phyloP scores from a whole-genome alignment of 441 rosid species.

The Erysimum pusillum region DNA sequence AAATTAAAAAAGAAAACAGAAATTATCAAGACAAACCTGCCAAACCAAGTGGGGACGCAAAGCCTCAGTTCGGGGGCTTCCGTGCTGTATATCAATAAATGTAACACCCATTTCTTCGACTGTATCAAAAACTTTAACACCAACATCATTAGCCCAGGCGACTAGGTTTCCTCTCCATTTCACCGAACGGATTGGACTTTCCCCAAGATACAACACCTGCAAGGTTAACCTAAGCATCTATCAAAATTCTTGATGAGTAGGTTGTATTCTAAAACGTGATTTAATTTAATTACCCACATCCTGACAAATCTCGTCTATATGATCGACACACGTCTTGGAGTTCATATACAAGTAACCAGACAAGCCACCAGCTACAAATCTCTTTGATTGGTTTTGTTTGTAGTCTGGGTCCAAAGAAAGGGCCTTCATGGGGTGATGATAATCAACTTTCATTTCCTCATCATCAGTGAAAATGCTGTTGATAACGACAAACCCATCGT shows the following conservation, averaged over 20 bases:
- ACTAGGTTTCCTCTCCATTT: conserved; percentile 94
- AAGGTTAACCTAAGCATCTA: conserved; percentile 11
- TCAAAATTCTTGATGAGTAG: conserved; percentile 32
- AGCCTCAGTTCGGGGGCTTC: conserved; percentile 93
- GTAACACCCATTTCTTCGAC: conserved; percentile 91
- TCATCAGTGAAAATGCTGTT: conserved; percentile 92
- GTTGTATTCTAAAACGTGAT: conserved; percentile 2
- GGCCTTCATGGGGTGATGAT: conserved; percentile 99
- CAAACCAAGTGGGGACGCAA: conserved; percentile 97
- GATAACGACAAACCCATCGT: conserved; percentile 93
- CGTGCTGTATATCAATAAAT: conserved; percentile 91
- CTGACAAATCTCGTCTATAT: conserved; percentile 80
- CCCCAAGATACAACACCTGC: conserved; percentile 95
- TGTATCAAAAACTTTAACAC: conserved; percentile 97
- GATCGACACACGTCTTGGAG: conserved; percentile 92
- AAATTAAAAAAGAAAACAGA: neutral
- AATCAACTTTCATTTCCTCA: conserved; percentile 86
- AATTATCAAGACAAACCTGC: conserved; percentile 74
- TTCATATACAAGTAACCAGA: conserved; percentile 91
- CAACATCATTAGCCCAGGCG: conserved; percentile 99
- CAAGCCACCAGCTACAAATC: conserved; percentile 97
- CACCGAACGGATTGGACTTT: conserved; percentile 96
- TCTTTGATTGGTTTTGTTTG: conserved; percentile 69
- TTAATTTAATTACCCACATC: neutral
- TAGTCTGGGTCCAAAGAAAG: conserved; percentile 93